Conservation (phyloP, 345 rosid species). For the Capsella bursapastoris region DNA sequence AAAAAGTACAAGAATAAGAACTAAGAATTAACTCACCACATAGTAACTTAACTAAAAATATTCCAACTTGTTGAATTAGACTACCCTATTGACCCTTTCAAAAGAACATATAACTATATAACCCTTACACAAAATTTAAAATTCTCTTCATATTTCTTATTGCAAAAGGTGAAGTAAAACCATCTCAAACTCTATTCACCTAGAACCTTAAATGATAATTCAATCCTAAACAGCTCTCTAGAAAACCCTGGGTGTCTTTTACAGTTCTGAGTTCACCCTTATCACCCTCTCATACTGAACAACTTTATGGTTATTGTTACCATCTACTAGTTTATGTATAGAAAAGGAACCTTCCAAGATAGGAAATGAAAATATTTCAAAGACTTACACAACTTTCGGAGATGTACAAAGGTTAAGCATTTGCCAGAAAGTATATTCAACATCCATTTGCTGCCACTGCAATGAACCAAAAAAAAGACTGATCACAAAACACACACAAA, state of each 20-base stretch:
- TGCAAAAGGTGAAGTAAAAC: constrained; percentile 9
- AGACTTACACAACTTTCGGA: constrained; percentile 95
- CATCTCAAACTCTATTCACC: constrained; percentile 27
- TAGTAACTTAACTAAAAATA: constrained; percentile 5
- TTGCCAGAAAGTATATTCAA: constrained; percentile 99
- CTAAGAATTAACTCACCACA: constrained; percentile 3
- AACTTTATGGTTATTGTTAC: neutral
- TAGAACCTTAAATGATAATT: constrained; percentile 1
- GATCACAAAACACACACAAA: constrained; percentile 16
- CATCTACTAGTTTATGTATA: neutral
- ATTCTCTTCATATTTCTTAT: neutral
- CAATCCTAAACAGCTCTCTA: constrained; percentile 25
- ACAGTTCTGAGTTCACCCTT: neutral
- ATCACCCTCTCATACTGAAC: constrained; percentile 4
- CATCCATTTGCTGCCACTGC: constrained; percentile 99
- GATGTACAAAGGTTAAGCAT: constrained; percentile 98
- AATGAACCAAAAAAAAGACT: constrained; percentile 38
- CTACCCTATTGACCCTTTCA: neutral
- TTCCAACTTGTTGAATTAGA: constrained; percentile 16
- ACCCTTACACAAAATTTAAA: neutral
- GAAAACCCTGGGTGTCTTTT: neutral
- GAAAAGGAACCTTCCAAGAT: neutral
- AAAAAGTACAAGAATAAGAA: constrained; percentile 49
- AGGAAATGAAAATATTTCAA: neutral
- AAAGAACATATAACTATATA: neutral